These are phyloP conservation scores for Apiotrichum laibachii DNA, from an alignment of 1,284 basidiomycete species.

Conservation along the genomic window DNA sequence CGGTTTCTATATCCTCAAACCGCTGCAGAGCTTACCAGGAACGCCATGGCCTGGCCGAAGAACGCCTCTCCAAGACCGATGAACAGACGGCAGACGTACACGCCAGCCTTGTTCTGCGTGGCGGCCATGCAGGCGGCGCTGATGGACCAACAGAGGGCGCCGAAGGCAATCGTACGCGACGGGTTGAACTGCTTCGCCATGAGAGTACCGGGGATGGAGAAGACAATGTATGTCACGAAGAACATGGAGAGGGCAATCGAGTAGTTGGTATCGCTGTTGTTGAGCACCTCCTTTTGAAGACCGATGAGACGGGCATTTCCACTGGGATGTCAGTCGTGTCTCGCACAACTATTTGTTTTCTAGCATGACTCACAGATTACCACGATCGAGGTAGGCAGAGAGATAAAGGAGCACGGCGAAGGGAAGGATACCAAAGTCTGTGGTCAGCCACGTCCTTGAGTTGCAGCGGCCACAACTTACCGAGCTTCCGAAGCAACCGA, in stretches of 20 bases:
- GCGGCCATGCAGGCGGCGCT: constrained; percentile 52
- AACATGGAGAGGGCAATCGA: constrained; percentile 49
- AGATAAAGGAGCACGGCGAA: constrained; percentile 53
- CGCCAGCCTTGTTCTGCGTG: constrained; percentile 39
- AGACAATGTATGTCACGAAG: constrained; percentile 50
- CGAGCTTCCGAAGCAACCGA: constrained; percentile 45
- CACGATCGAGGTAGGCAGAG: constrained; percentile 52
- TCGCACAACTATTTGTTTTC: too few species aligned
- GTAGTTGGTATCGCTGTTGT: constrained; percentile 45
- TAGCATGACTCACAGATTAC: constrained; percentile 34
- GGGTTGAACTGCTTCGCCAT: constrained; percentile 47
- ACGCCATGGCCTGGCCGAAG: constrained; percentile 48
- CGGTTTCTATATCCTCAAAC: too few species aligned
- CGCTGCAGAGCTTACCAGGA: constrained; percentile 1
- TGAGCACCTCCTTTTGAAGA: constrained; percentile 43
- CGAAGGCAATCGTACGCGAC: constrained; percentile 47
- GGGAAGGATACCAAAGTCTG: constrained; percentile 50
- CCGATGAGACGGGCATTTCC: constrained; percentile 48
- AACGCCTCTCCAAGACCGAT: constrained; percentile 50
- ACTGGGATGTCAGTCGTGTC: constrained; percentile 8
- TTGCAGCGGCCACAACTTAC: constrained; percentile 20
- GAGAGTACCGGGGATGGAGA: constrained; percentile 46
- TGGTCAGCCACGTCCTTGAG: background rate
- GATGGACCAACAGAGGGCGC: constrained; percentile 51
- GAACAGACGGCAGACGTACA: constrained; percentile 50